Conservation (phyloP, 306 rosid genomes). For the Lathyrus tuberosus region DNA sequence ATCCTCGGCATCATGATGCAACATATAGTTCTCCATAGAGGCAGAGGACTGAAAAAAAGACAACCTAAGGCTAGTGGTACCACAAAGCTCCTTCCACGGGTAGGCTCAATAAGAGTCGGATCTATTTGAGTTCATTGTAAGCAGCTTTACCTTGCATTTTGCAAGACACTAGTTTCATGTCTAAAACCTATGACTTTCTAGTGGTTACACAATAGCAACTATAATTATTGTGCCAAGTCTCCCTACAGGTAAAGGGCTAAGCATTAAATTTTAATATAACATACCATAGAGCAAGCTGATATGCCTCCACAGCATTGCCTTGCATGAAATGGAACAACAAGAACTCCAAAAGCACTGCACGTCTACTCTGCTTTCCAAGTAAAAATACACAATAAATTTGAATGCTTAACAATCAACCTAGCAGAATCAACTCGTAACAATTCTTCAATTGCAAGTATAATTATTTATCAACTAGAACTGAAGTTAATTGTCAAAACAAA, state of each 20-base stretch:
- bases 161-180: constrained; percentile 2
- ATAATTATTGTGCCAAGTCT: neutral
- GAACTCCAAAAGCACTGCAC: constrained; percentile 59
- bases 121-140: constrained; percentile 3
- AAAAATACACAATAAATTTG: constrained; percentile 38
- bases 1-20: constrained; percentile 15
- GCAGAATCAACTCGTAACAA: constrained; percentile 6
- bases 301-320: constrained; percentile 58
- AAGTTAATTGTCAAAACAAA: neutral
- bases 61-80: neutral
- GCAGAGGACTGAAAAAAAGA: constrained; percentile 9
- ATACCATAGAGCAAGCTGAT: constrained; percentile 62
- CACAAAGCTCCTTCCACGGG: neutral
- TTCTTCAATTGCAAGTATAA: constrained; percentile 18
- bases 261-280: constrained; percentile 26
- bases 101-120: neutral
- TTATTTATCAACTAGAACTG: constrained; percentile 5
- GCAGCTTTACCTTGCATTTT: neutral
- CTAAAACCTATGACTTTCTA: neutral
- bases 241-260: constrained; percentile 1
- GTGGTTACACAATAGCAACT: neutral
- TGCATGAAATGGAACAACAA: constrained; percentile 59
- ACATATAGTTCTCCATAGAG: constrained; percentile 19
- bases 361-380: constrained; percentile 56
- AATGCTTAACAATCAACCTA: constrained; percentile 27